Base-by-base conservation (phyloP, 306 rosid species). In the Cicer cuneatum region DNA sequence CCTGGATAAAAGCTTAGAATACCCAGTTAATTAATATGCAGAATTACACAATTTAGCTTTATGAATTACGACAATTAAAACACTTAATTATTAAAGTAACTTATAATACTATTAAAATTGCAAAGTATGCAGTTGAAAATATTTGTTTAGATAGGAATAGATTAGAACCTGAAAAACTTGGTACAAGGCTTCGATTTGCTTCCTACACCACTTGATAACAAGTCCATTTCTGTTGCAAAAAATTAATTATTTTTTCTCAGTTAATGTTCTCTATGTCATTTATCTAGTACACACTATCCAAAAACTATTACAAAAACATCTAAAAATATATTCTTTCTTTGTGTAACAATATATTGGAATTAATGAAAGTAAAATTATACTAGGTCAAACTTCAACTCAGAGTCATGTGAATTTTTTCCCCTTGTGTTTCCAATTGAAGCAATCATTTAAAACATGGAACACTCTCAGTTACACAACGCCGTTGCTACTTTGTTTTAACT, bases 141-240 rank as follows among this genome's bases (percentile, higher is more conserved):
- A 75, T 62, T 82, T 81, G 80, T 81, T 86, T 87, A 80, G 93
- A 86, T 75, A 77, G 78, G 95, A 85, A 83, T 80, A 86, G 96
- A 93, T 91, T 89, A 84, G 88, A 89, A 93, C 98, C 98, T 93
- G 97, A 91, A 93, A 93, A 93, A 93, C 86, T 93, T 93, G 98
- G 97, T 93, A 96, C 98, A 93, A 80, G 98, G 98, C 98, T 91
- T 91, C 92, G 97, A 91, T 93, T 93, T 93, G 98, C 97, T 91
- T 87, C 98, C 98, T 93, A 93, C 96, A 89, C 94, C 97, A 84
- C 83, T 84, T 87, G 95, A 83, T 78, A 88, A 79, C 82, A 88
- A 84, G 81, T 93, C 98, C 97, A 82, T n/a, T 89, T 93, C 98
- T 93, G 98, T 93, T 83, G 77, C 93, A 93, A 86, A 83, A 87